Percentiles rank a stretch among this genome's conserved stretches.
These are phyloP conservation scores for Curvularia verruculosa DNA, from an alignment of 2,329 filamentous ascomycete genomes.

Conservation along the genomic window DNA sequence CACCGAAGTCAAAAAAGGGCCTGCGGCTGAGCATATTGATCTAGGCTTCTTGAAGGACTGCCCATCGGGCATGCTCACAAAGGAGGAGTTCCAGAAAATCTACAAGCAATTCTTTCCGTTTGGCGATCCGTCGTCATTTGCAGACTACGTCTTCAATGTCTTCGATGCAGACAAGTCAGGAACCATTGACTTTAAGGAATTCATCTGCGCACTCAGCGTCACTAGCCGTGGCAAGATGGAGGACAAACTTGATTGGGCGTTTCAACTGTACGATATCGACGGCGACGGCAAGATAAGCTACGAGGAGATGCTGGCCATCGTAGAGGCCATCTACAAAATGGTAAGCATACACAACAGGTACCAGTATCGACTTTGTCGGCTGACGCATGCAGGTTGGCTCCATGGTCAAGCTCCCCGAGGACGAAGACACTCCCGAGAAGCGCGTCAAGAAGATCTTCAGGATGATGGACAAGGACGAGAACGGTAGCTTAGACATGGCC, in stretches of 20 bases:
- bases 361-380: neutral
- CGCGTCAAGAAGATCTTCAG: constrained; percentile 97
- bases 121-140: constrained; percentile 94
- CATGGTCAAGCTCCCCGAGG: constrained; percentile 98
- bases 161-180: constrained; percentile 98
- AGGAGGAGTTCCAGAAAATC: constrained; percentile 99
- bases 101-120: constrained; percentile 99
- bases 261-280: constrained; percentile 98
- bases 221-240: constrained; percentile 98
- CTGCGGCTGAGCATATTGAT: constrained; percentile 50
- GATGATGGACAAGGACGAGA: constrained; percentile 99
- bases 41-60: constrained; percentile 97
- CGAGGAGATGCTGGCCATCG: constrained; percentile 98
- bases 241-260: constrained; percentile 99
- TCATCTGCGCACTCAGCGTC: constrained; percentile 96
- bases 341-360: constrained; percentile 57
- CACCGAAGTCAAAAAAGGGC: neutral
- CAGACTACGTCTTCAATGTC: constrained; percentile 98
- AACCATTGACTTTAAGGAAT: constrained; percentile 99
- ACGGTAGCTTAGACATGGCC: constrained; percentile 92
- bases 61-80: constrained; percentile 93
- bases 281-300: constrained; percentile 99
- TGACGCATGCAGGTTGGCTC: constrained; percentile 76
- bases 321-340: constrained; percentile 99
- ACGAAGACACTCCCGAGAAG: constrained; percentile 99